phyloP scores from a whole-genome alignment of 345 rosid species.

The Euphorbia tirucalli region DNA sequence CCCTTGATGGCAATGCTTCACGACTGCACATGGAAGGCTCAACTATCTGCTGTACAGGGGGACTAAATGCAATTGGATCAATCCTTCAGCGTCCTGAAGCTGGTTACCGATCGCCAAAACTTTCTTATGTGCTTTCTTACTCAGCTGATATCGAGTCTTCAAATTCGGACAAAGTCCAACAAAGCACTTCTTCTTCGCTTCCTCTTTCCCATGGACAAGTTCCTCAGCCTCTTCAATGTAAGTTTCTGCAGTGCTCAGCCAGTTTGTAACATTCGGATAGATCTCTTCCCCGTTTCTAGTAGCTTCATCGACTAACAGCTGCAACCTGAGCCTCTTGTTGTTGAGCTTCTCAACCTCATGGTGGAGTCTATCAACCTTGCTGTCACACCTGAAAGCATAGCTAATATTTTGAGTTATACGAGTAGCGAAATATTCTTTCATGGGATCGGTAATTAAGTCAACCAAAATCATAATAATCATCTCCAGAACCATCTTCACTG shows the following conservation, averaged over 20 bases:
- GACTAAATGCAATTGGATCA: neutral
- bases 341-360: neutral
- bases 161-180: too few relatives aligned
- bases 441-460: too few relatives aligned
- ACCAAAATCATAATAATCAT: too few relatives aligned
- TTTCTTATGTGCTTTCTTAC: too few relatives aligned
- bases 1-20: slow-evolving; percentile 4
- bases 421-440: neutral
- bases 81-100: neutral
- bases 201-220: neutral
- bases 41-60: neutral
- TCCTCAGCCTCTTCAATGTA: too few relatives aligned
- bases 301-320: neutral
- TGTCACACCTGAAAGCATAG: neutral
- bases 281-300: too few relatives aligned
- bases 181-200: too few relatives aligned
- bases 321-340: neutral
- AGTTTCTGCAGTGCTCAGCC: too few relatives aligned
- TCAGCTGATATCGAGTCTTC: too few relatives aligned
- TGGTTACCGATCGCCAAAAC: too few relatives aligned
- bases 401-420: neutral
- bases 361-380: neutral
- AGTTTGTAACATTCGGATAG: too few relatives aligned
- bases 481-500: too few relatives aligned
- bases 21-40: neutral